Base-by-base conservation (phyloP, 2,329 filamentous ascomycete species). In the Penicillium occitanis region DNA sequence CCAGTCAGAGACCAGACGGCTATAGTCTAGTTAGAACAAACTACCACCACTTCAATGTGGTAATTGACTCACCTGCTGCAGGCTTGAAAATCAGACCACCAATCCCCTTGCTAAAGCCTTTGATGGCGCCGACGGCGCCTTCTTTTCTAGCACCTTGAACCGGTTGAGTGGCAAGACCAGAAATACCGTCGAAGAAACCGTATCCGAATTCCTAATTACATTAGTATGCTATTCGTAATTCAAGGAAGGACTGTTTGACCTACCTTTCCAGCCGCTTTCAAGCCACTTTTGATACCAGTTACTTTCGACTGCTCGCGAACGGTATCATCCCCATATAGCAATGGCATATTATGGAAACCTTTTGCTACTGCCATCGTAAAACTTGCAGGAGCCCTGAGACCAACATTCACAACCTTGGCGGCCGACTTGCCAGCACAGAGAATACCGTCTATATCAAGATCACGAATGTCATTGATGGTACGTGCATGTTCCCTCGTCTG, bases 301-400 rank as follows among this genome's bases (percentile, higher is more conserved):
- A 97, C 91, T 71, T 91, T 92, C 66, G 92, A 90, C 0, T 86
- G 81, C n/a, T 90, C 89, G 8, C 91, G 85, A 0, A 97, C 88
- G 0, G 89, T 93, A 1, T 91, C 88, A 72, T 96, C 93, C 50
- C 93, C 91, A 74, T 97, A 97, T 0, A 97, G 81, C 70, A 87
- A 89, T 0, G 93, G 93, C 5, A 91, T 90, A 71, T 97, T 97
- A 74, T 94, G 90, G 75, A 97, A 96, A 0, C 93, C 93, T 76
- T 90, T 91, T 0, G 93, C 90, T 44, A 97, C 79, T 0, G 91
- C 91, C 50, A 97, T 79, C 48, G 91, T 91, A 69, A 97, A 90
- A 75, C 96, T 92, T 84, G 95, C 90, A 0, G 93, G 93, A 1
- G 90, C 89, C 71, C 91, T 91, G 67, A 94, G 83, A 5, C 91